phyloP scores from a whole-genome alignment of 495 filamentous ascomycete genomes.

The Annulohypoxylon nitens region DNA sequence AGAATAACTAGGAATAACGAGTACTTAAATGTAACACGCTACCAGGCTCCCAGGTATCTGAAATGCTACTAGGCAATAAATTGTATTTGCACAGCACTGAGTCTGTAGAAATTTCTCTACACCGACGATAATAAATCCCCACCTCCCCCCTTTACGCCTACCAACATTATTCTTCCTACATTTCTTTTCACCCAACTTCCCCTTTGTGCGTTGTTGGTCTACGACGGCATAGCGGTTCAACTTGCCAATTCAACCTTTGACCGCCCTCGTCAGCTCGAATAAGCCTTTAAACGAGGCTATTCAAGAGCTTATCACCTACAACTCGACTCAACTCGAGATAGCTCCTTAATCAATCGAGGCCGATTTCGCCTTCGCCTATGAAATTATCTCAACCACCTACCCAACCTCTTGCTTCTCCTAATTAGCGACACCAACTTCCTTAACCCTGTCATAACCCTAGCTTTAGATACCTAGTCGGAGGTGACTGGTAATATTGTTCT shows the following conservation, averaged over 20 bases:
- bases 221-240: conserved; percentile 12
- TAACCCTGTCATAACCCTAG: background rate
- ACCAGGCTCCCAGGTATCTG: background rate
- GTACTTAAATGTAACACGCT: background rate
- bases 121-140: conserved; percentile 37
- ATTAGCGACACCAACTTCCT: background rate
- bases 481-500: background rate
- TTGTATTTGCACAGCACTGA: no score
- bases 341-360: background rate
- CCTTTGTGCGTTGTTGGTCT: conserved; percentile 21
- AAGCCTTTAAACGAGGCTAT: background rate
- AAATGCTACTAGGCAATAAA: background rate
- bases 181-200: background rate
- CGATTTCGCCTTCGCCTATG: conserved; percentile 7
- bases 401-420: background rate
- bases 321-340: background rate
- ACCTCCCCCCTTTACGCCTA: conserved; percentile 24
- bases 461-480: background rate
- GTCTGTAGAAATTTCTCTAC: conserved; percentile 27
- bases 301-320: background rate
- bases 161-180: conserved; percentile 16
- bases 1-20: background rate
- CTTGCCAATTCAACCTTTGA: conserved; percentile 5
- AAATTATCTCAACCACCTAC: background rate
- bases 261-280: conserved; percentile 10